These are phyloP conservation scores for Tilletia indica DNA, from an alignment of 1,284 basidiomycete species.

Conservation along the genomic window DNA sequence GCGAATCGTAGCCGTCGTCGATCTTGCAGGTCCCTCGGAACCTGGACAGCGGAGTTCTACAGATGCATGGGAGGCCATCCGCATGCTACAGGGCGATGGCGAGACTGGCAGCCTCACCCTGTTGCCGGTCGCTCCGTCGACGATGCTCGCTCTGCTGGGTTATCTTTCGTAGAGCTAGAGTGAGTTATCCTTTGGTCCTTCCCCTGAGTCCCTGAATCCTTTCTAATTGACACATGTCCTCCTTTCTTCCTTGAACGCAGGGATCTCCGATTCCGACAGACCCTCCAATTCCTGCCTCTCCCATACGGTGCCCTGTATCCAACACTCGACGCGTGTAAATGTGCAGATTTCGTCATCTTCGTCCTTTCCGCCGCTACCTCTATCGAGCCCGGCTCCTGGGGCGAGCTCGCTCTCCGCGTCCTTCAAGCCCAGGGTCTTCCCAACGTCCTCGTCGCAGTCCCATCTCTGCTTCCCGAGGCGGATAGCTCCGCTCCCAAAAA, in stretches of 20 bases:
- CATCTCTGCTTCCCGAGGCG: conserved; percentile 34
- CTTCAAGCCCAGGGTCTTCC: conserved; percentile 66
- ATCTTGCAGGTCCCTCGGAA: conserved; percentile 63
- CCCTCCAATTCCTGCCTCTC: conserved; percentile 76
- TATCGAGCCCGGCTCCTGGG: conserved; percentile 70
- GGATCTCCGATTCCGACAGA: conserved; percentile 82
- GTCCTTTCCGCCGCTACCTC: conserved; percentile 77
- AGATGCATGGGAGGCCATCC: conserved; percentile 63
- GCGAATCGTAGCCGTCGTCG: conserved; percentile 74
- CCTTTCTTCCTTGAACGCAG: not conserved
- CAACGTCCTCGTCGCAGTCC: conserved; percentile 69
- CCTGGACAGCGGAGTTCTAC: conserved; percentile 27
- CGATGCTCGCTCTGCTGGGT: conserved; percentile 28
- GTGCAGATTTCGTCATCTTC: conserved; percentile 86
- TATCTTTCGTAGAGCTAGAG: conserved; percentile 44
- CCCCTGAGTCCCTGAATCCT: not conserved
- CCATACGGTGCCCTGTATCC: conserved; percentile 64
- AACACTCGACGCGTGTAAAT: conserved; percentile 80
- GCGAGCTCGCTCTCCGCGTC: conserved; percentile 84
- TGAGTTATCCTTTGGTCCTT: not conserved
- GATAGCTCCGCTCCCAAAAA: conserved; percentile 34
- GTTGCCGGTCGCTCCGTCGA: conserved; percentile 41
- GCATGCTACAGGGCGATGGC: conserved; percentile 67
- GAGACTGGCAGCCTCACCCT: conserved; percentile 60
- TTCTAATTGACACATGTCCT: not conserved